Evolutionary conservation across 2,329 filamentous ascomycete genomes (phyloP).

Genomic region (Penicillium nordicum): DNA sequence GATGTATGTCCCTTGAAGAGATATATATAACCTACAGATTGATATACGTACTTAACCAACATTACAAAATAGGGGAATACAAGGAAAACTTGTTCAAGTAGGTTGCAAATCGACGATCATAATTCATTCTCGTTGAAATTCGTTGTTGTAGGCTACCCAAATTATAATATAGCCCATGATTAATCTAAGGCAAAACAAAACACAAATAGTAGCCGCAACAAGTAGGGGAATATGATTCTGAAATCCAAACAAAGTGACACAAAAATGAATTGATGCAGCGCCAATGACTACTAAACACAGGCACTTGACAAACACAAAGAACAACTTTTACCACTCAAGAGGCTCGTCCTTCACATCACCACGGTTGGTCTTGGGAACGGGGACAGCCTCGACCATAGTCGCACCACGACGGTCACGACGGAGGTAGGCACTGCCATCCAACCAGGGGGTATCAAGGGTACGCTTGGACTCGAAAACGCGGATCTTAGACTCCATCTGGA

Average conservation of each 20-base stretch:
- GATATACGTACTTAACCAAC: background rate
- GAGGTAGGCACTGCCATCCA: slow-evolving; percentile 83
- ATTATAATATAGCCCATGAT: slow-evolving; percentile 13
- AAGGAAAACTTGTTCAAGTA: background rate
- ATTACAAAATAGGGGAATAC: background rate
- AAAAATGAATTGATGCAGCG: slow-evolving; percentile 4
- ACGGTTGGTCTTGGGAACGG: slow-evolving; percentile 83
- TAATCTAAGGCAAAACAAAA: slow-evolving; percentile 12
- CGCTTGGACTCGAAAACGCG: slow-evolving; percentile 74
- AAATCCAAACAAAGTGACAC: slow-evolving; percentile 13
- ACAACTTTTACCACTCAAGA: slow-evolving; percentile 70
- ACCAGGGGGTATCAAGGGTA: slow-evolving; percentile 77
- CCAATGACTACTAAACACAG: slow-evolving; percentile 10
- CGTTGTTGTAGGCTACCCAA: slow-evolving; percentile 12
- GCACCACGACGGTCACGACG: slow-evolving; percentile 52
- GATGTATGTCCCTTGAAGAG: too few species aligned
- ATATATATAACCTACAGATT: background rate
- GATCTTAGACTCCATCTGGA: slow-evolving; percentile 90
- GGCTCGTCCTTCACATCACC: slow-evolving; percentile 81
- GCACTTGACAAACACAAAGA: slow-evolving; percentile 8
- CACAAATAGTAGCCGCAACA: slow-evolving; percentile 7
- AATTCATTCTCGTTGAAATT: slow-evolving; percentile 26
- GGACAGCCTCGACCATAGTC: slow-evolving; percentile 61
- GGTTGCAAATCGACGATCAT: slow-evolving; percentile 13
- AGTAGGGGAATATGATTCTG: slow-evolving; percentile 22